Conservation (phyloP, 345 rosid genomes). For the Acer yangbiense region DNA sequence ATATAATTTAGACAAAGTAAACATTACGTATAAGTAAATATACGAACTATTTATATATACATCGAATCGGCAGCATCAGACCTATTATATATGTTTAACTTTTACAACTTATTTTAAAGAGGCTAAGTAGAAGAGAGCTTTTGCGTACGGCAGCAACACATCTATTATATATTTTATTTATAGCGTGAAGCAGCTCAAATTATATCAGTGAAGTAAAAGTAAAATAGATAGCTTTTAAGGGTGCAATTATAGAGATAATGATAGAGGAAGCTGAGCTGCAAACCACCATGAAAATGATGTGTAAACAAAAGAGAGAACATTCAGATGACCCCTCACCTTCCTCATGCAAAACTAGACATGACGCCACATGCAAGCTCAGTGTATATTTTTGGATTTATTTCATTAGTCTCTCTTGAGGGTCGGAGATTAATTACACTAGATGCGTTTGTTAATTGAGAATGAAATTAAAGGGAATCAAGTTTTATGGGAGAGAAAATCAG, state of each 20-base stretch:
- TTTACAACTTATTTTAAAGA: too few species aligned
- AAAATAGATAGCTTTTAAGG: not conserved
- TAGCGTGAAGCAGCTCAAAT: not conserved
- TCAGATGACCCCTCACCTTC: not conserved
- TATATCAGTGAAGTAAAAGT: not conserved
- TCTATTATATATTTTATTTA: not conserved
- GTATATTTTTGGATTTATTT: too few species aligned
- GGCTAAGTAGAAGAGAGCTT: not conserved
- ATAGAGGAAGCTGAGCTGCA: not conserved
- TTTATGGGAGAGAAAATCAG: too few species aligned
- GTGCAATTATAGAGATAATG: not conserved
- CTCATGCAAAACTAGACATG: not conserved
- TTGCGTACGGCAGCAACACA: not conserved
- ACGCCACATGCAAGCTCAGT: not conserved
- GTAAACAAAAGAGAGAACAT: not conserved
- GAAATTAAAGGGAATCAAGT: too few species aligned
- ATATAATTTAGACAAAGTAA: too few species aligned
- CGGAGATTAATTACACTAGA: too few species aligned
- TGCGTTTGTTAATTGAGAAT: too few species aligned
- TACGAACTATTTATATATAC: not conserved
- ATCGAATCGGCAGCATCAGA: not conserved
- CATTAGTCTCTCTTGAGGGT: too few species aligned
- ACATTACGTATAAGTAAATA: not conserved
- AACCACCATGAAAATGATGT: not conserved
- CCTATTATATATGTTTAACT: not conserved